A percentile compares a stretch with the other conserved stretches of the same genome.
Evolutionary conservation across 2,329 filamentous ascomycete genomes (phyloP).

Genomic region (Eurotiales sp.): DNA sequence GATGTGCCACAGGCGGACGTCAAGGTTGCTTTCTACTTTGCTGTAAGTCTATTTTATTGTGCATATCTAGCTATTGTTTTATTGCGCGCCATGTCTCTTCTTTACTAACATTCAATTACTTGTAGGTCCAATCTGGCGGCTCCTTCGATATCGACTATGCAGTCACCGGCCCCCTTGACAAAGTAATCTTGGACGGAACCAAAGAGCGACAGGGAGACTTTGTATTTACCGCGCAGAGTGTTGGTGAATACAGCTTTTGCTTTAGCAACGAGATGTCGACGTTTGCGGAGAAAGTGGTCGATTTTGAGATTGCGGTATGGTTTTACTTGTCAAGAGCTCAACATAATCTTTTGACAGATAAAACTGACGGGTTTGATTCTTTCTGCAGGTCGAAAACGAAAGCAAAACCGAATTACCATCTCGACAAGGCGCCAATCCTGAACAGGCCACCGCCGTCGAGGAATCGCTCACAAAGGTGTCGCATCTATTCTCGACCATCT

Average conservation of each 20-base stretch:
- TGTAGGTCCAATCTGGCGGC: conserved; percentile 91
- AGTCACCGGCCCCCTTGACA: conserved; percentile 76
- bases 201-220: conserved; percentile 97
- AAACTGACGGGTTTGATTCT: not conserved
- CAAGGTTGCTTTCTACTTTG: conserved; percentile 98
- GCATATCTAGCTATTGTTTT: too few species aligned
- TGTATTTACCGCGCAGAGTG: conserved; percentile 86
- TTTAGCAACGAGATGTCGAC: conserved; percentile 99
- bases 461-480: conserved; percentile 96
- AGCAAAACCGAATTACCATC: conserved; percentile 74
- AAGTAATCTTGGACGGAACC: conserved; percentile 75
- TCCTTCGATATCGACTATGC: conserved; percentile 96
- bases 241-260: conserved; percentile 93
- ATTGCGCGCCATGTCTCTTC: not conserved
- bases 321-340: conserved; percentile 4
- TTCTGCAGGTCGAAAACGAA: conserved; percentile 82
- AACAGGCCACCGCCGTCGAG: conserved; percentile 84
- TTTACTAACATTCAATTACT: too few species aligned
- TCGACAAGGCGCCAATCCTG: conserved; percentile 81
- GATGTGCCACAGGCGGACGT: conserved; percentile 70
- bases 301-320: conserved; percentile 91
- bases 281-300: conserved; percentile 94
- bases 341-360: not conserved
- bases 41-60: conserved; percentile 60
- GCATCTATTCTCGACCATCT: conserved; percentile 87